Evolutionary conservation across 768 basidiomycete species (phyloP), one percentile per base, ranked within the genome.

Genomic region (Clitopilus hobsonii): DNA sequence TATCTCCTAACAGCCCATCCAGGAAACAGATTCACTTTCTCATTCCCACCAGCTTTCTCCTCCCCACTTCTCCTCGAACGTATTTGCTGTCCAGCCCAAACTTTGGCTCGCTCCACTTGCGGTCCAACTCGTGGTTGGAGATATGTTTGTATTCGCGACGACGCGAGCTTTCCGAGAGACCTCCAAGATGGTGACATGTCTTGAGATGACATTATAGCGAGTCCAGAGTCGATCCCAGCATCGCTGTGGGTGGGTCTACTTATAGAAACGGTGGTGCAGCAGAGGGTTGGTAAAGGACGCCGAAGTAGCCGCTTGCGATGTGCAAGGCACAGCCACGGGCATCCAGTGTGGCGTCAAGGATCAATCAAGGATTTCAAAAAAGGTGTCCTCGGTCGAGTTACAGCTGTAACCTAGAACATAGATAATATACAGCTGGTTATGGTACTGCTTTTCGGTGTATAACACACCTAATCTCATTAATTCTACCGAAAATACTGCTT

Each of bases 1-100:
- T 81, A 83, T 25, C 80, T 69, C 51, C 81, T 74, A 5, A 80
- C 77, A 2, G 90, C 91, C 89, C 90, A 94, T 1, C 91, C 89
- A 4, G 91, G 91, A 69, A 93, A 92, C 22, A 91, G 63, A 16
- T 76, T 73, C 2, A 88, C 62, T 36, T 74, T 73, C 60, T 88
- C 85, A 36, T 56, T 57, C 25, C 50, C 52, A 23, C 54, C 59
- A 3, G 53, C 47, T 32, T 48, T 60, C 25, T 63, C 58, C 28
- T 49, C 52, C 11, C 50, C 45, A 13, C 58, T 53, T 51, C 66
- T 59, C 51, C 64, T 64, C 11, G 67, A 67, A 49, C 64, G 71
- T 0, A 83, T 73, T 64, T 79, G 86, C 69, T 84, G 75, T 2
- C 80, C 77, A 3, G 85, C 83, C 85, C 87, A 89, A 23, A 80